Evolutionary conservation across 1,139 yeast species (phyloP), one percentile per base, ranked within the genome.

Genomic region (Zygotorulaspora mrakii): DNA sequence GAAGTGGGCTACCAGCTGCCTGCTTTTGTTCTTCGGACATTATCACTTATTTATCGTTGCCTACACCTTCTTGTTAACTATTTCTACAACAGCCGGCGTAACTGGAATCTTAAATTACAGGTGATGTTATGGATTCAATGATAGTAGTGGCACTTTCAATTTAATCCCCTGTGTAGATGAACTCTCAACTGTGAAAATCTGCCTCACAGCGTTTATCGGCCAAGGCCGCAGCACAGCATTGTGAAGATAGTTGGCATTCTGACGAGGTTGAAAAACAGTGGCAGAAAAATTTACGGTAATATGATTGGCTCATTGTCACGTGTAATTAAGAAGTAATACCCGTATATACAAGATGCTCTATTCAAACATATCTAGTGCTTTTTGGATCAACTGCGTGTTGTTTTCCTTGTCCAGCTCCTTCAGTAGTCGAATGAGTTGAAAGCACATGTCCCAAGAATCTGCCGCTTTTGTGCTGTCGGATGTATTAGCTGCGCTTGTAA

Each of bases 401-500:
- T 57, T 58, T 35, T 57, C 56, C 18, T 45, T 54, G 42, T 73
- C 77, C 17, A 73, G 56, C 7, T 71, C 62, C 43, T 70, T 71
- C 45, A 73, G 62, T 43, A 73, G 70, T 39, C 77, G 56, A 20
- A 71, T 53, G 41, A 73, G 48, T 43, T 73, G 78, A 51, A 73
- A 71, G 21, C 73, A 67, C 46, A 73, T 68, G 24, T 71, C 76
- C 67, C 72, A 73, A 10, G 64, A 53, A 40, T 71, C 76, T 24
- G 65, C 66, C 11, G 70, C 68, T 35, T 65, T 59, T 11, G 48
- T 49, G 4, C 55, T 56, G 33, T 60, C 62, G 1, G 57, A 49
- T 18, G 60, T 53, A 14, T 54, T 50, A 14, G 60, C 53, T 2
- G 64, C 64, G 32, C 57, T 54, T 12, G 50, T 45, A 8, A 68